Percentiles rank a stretch among this genome's conserved stretches.
Evolutionary conservation across 2,329 filamentous ascomycete genomes (phyloP).

Genomic region (Ascochyta fabae): DNA sequence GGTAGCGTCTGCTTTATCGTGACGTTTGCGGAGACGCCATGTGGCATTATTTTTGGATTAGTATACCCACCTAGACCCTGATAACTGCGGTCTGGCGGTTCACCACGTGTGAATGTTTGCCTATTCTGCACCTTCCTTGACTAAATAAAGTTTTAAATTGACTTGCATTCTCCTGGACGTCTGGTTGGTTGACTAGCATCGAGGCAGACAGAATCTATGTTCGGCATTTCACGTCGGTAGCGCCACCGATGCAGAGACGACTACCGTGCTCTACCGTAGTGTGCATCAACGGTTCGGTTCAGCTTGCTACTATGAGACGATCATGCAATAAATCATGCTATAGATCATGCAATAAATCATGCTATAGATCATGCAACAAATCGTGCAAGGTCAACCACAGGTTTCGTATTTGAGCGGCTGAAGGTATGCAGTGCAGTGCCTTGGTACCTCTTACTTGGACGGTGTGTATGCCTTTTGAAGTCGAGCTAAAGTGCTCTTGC

Average conservation of each 20-base stretch:
- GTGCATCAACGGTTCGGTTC: conserved; percentile 4
- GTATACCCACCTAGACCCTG: conserved; percentile 7
- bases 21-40: conserved; percentile 18
- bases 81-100: conserved; percentile 3
- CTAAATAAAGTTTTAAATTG: not conserved
- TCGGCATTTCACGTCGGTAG: conserved; percentile 6
- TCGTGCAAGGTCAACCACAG: conserved; percentile 5
- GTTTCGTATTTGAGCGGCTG: not conserved
- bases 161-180: not conserved
- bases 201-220: not conserved
- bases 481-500: not conserved
- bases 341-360: conserved; percentile 11
- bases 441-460: not conserved
- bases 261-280: not conserved
- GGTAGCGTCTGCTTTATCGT: not conserved
- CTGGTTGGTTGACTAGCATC: not conserved
- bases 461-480: not conserved
- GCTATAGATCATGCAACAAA: conserved; percentile 12
- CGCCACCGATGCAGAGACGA: conserved; percentile 1
- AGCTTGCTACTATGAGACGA: conserved; percentile 8
- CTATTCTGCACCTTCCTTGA: not conserved
- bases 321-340: conserved; percentile 14
- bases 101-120: conserved; percentile 5
- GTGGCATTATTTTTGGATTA: conserved; percentile 7
- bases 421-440: not conserved